These are phyloP conservation scores for Quercus variabilis DNA, from an alignment of 306 rosid genomes.

Conservation along the genomic window DNA sequence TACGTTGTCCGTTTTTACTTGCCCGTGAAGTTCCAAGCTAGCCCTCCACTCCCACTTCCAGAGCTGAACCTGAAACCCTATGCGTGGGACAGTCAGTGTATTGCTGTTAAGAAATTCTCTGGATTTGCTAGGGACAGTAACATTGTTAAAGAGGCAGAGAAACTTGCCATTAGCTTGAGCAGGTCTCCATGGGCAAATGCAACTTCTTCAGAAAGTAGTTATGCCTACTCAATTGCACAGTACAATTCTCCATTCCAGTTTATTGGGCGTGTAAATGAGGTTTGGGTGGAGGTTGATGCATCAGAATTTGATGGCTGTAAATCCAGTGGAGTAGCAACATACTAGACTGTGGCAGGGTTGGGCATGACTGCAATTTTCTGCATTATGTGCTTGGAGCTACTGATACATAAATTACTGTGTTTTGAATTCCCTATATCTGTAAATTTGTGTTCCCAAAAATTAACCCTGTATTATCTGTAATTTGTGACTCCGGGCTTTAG, in stretches of 20 bases:
- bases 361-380: not conserved
- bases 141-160: constrained; percentile 66
- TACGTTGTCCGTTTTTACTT: constrained; percentile 54
- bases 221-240: constrained; percentile 74
- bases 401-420: not conserved
- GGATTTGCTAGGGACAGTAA: constrained; percentile 64
- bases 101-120: constrained; percentile 68
- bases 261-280: constrained; percentile 59
- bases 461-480: not conserved
- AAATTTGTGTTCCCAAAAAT: not conserved
- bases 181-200: constrained; percentile 60
- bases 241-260: constrained; percentile 52
- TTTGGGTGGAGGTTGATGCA: constrained; percentile 67
- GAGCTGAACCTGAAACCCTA: constrained; percentile 49
- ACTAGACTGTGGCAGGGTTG: constrained; percentile 17
- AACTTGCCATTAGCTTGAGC: constrained; percentile 58
- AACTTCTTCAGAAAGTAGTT: constrained; percentile 33
- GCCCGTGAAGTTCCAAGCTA: constrained; percentile 59
- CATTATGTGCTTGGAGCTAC: not conserved
- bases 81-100: constrained; percentile 39
- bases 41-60: constrained; percentile 71
- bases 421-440: not conserved
- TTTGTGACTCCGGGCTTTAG: not conserved
- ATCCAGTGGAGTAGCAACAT: constrained; percentile 29
- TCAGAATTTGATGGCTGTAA: constrained; percentile 38